Conservation (phyloP, 148 eudicot species). For the Vaccinium darrowii region DNA sequence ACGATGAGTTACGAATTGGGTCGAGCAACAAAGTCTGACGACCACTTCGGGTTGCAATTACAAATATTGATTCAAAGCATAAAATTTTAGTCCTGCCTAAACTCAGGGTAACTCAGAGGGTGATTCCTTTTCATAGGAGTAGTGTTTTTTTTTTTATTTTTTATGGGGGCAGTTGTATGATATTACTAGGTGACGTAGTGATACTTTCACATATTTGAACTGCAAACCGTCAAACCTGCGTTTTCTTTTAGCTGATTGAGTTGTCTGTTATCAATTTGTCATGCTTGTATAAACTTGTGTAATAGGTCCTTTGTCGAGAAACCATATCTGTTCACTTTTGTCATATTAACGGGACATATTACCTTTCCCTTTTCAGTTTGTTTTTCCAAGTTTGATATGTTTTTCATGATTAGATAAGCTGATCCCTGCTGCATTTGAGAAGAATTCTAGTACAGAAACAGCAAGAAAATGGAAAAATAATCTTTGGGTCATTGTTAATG, state of each 20-base stretch:
- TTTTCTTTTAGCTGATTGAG: slow-evolving; percentile 9
- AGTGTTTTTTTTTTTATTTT: too few species aligned
- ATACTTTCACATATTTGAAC: neutral
- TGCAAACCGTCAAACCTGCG: neutral
- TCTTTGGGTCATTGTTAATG: slow-evolving; percentile 62
- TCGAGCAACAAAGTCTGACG: neutral
- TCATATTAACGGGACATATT: slow-evolving; percentile 12
- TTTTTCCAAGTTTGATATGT: neutral
- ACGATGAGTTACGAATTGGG: slow-evolving; percentile 6
- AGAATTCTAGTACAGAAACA: slow-evolving; percentile 69
- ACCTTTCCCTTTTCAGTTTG: neutral
- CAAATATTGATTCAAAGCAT: neutral
- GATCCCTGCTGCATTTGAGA: slow-evolving; percentile 74
- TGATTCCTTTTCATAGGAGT: neutral
- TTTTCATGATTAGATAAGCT: slow-evolving; percentile 40
- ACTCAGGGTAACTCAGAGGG: neutral
- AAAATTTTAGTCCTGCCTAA: neutral
- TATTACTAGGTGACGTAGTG: neutral
- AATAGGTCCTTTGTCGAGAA: neutral
- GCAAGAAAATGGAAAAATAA: slow-evolving; percentile 69
- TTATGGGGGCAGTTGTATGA: neutral
- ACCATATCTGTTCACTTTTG: neutral
- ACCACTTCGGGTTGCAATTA: neutral
- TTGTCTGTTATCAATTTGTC: neutral
- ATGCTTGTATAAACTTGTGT: neutral